These are phyloP conservation scores for Aspergillus avenaceus DNA, from an alignment of 495 filamentous ascomycete species.

Conservation along the genomic window DNA sequence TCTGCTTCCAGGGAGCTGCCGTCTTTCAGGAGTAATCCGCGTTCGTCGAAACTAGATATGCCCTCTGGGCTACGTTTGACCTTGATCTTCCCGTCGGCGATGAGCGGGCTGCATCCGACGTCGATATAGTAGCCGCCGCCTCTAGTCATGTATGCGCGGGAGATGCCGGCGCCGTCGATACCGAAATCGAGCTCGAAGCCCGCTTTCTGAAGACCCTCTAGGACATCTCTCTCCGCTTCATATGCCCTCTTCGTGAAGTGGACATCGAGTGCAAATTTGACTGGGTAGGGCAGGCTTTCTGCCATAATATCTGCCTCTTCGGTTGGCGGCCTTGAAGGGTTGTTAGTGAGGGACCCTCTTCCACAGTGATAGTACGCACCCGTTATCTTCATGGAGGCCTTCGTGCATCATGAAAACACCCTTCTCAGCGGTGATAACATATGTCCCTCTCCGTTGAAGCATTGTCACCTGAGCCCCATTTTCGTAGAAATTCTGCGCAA, in stretches of 20 bases:
- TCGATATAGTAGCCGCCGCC: constrained; percentile 82
- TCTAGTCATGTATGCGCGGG: constrained; percentile 64
- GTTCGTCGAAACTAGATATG: constrained; percentile 47
- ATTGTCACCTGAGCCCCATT: constrained; percentile 73
- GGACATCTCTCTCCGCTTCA: constrained; percentile 46
- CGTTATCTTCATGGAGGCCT: constrained; percentile 59
- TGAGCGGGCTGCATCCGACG: constrained; percentile 65
- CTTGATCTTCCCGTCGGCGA: constrained; percentile 70
- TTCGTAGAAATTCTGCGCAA: constrained; percentile 77
- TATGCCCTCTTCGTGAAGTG: constrained; percentile 46
- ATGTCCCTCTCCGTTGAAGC: constrained; percentile 72
- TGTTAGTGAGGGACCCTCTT: neutral
- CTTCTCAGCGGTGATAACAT: constrained; percentile 61
- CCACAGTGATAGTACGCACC: constrained; percentile 17
- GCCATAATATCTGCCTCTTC: constrained; percentile 62
- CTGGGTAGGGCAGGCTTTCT: constrained; percentile 52
- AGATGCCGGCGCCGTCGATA: constrained; percentile 58
- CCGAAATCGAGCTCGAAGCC: constrained; percentile 70
- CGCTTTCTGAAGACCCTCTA: constrained; percentile 58
- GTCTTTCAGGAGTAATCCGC: constrained; percentile 58
- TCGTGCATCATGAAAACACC: constrained; percentile 53
- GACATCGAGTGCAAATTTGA: constrained; percentile 53
- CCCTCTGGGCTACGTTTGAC: constrained; percentile 66
- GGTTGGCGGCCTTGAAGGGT: constrained; percentile 31
- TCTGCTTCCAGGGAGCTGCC: constrained; percentile 65